Evolutionary conservation across 2,329 filamentous ascomycete species (phyloP).

Genomic region (Neodidymelliopsis sp.): DNA sequence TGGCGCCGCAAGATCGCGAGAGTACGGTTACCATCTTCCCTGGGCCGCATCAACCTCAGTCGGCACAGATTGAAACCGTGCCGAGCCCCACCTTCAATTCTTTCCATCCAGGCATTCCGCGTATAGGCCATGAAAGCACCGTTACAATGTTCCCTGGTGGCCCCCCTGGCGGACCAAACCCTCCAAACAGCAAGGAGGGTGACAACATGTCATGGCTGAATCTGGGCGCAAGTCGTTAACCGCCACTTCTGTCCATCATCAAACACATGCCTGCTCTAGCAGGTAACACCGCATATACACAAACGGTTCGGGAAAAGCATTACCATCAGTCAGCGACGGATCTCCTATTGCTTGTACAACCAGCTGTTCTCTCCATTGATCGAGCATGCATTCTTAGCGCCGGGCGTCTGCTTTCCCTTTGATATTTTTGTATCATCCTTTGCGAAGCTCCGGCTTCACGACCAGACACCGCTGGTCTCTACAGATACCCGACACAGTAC

Average conservation of each 20-base stretch:
- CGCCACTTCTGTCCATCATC: slow-evolving; percentile 6
- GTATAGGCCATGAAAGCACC: slow-evolving; percentile 66
- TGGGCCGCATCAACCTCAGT: slow-evolving; percentile 28
- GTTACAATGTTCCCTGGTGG: slow-evolving; percentile 53
- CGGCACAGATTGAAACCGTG: slow-evolving; percentile 18
- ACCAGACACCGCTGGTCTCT: slow-evolving; percentile 38
- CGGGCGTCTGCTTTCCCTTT: slow-evolving; percentile 32
- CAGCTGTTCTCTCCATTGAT: slow-evolving; percentile 27
- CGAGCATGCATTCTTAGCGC: slow-evolving; percentile 41
- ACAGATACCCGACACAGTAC: slow-evolving; percentile 47
- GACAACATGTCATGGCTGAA: slow-evolving; percentile 83
- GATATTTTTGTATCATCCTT: slow-evolving; percentile 20
- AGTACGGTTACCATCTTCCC: slow-evolving; percentile 55
- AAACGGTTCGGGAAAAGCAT: slow-evolving; percentile 28
- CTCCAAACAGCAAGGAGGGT: slow-evolving; percentile 26
- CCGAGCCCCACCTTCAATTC: slow-evolving; percentile 63
- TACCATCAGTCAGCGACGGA: slow-evolving; percentile 27
- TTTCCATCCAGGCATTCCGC: slow-evolving; percentile 47
- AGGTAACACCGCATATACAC: slow-evolving; percentile 20
- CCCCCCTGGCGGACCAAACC: slow-evolving; percentile 32
- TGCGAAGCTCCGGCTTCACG: slow-evolving; percentile 34
- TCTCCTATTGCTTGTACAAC: slow-evolving; percentile 28
- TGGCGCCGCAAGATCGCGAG: slow-evolving; percentile 54
- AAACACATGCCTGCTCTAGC: slow-evolving; percentile 6
- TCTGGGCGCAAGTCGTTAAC: slow-evolving; percentile 58